Evolutionary conservation across 106 monocot species (phyloP), one percentile per base, ranked within the genome.

Genomic region (Acanthochlamys bracteata): DNA sequence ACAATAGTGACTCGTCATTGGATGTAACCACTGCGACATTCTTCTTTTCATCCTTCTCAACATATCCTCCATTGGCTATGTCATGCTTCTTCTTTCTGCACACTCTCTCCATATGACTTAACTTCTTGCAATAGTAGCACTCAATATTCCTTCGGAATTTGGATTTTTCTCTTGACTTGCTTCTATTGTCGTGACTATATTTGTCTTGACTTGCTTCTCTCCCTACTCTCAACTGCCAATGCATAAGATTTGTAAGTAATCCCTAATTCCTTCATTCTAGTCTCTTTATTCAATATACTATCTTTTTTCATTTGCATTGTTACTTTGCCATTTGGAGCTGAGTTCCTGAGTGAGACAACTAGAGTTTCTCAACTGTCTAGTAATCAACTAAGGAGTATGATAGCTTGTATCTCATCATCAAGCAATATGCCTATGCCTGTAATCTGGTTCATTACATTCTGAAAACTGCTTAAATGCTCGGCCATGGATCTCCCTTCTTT

Each of bases 321-420:
- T 7, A 62, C 1, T 19, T 39, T 39, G 3, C 40, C 62, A 62
- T 62, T 20, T 39, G 62, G 40, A 13, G 62, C 19, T 10, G 40
- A 62, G 20, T 62, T 62, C 9, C 41, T 62, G 11, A 62, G 17
- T 15, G 40, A 41, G 40, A 62, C 20, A 3, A 41, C 59, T 14
- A 59, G 27, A 25, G 59, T 59, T 59, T 59, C 25, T 25, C 25
- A 59, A 33, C 25, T 59, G 2, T 62, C 40, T 2, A 41, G 40
- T 41, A 62, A 41, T 0, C 8, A 62, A 41, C 62, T 62, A 15
- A 40, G 11, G 11, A 62, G 41, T 21, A 62, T 8, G 8, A 62
- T 0, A 17, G 15, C 62, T 62, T 62, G 62, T 10, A 62, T 2
- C 60, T 62, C 39, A 40, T 62, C 40, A 41, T 62, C 62, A 8